phyloP scores from a whole-genome alignment of 495 filamentous ascomycete species.

The Rhypophila decipiens region DNA sequence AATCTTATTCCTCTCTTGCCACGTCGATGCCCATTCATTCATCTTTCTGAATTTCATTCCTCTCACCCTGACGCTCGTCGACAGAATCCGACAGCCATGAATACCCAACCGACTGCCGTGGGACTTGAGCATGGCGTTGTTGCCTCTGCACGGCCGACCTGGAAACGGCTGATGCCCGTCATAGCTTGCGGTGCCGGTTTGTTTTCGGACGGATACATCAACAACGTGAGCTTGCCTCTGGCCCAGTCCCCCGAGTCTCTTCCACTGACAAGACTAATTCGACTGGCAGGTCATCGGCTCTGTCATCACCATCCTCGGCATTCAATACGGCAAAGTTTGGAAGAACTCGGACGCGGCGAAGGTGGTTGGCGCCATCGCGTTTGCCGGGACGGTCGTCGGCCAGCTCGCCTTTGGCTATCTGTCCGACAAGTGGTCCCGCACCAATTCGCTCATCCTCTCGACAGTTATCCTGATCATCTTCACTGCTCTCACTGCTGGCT shows the following conservation, averaged over 20 bases:
- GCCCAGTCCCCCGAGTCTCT: background rate
- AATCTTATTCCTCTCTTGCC: too few relatives aligned
- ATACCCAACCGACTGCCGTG: too few relatives aligned
- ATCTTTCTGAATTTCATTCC: too few relatives aligned
- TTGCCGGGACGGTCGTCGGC: constrained; percentile 83
- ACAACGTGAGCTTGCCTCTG: constrained; percentile 45
- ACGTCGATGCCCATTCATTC: too few relatives aligned
- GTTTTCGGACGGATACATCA: constrained; percentile 88
- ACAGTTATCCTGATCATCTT: constrained; percentile 81
- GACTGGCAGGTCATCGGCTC: constrained; percentile 66
- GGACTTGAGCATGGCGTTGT: too few relatives aligned
- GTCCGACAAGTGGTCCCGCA: constrained; percentile 78
- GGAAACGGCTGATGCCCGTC: constrained; percentile 34
- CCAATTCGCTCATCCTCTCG: constrained; percentile 70
- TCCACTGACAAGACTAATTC: background rate
- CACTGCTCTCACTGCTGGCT: constrained; percentile 68
- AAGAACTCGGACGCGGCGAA: constrained; percentile 56
- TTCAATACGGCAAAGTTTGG: constrained; percentile 60
- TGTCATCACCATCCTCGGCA: constrained; percentile 62
- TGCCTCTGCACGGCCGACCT: constrained; percentile 11
- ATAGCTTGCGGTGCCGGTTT: constrained; percentile 85
- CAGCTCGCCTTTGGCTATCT: constrained; percentile 78
- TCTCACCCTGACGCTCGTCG: too few relatives aligned
- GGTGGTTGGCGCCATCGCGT: constrained; percentile 73
- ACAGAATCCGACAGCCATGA: too few relatives aligned